These are phyloP conservation scores for Ajuga reptans DNA, from an alignment of 305 asterid genomes.

Conservation along the genomic window DNA sequence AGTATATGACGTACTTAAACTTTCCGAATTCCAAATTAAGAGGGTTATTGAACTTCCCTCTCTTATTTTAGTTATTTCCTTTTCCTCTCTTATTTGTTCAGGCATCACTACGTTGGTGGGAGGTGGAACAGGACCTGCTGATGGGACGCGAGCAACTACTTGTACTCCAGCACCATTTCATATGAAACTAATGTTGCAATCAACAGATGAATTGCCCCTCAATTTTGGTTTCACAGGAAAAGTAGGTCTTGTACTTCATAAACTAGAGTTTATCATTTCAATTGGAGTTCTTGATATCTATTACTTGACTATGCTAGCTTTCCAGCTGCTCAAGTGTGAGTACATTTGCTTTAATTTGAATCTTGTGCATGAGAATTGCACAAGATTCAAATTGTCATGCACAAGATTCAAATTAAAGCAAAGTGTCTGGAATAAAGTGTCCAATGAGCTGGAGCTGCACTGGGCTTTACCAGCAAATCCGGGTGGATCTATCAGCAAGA, in stretches of 20 bases:
- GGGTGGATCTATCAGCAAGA: neutral
- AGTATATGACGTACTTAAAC: neutral
- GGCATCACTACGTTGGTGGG: slow-evolving; percentile 87
- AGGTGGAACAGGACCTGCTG: slow-evolving; percentile 96
- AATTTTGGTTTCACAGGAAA: slow-evolving; percentile 97
- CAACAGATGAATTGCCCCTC: slow-evolving; percentile 81
- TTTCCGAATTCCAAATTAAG: neutral
- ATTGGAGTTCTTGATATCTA: neutral
- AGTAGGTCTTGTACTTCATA: slow-evolving; percentile 34
- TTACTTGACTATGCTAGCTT: neutral
- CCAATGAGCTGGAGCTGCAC: neutral
- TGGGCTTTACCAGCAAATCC: neutral
- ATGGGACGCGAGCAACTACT: slow-evolving; percentile 94
- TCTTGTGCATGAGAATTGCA: slow-evolving; percentile 9
- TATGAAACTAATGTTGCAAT: slow-evolving; percentile 84
- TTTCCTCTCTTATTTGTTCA: slow-evolving; percentile 16
- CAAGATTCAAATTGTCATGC: too few relatives aligned
- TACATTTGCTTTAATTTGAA: neutral
- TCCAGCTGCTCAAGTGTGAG: neutral
- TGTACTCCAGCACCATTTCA: slow-evolving; percentile 84
- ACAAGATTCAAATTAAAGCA: too few relatives aligned
- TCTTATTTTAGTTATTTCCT: neutral
- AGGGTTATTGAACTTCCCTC: slow-evolving; percentile 5
- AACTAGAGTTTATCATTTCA: slow-evolving; percentile 4
- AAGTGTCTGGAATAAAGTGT: neutral